Evolutionary conservation across 2,329 filamentous ascomycete species (phyloP).

Genomic region (Alternaria triticina): DNA sequence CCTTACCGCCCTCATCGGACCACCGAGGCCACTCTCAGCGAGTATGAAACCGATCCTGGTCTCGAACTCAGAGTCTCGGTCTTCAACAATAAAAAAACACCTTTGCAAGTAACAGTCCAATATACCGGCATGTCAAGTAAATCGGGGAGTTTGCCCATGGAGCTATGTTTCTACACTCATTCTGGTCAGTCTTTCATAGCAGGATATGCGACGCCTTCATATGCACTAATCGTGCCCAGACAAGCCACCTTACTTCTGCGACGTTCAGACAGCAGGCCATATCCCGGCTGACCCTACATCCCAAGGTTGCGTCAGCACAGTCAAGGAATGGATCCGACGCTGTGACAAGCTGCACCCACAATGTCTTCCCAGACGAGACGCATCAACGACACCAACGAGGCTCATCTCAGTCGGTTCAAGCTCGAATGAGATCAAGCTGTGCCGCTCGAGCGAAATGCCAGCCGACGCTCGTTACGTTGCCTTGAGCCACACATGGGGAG

Average conservation of each 20-base stretch:
- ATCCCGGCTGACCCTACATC: not conserved
- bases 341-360: not conserved
- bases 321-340: accelerated
- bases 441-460: not conserved
- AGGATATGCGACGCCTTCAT: too few species aligned
- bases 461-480: not conserved
- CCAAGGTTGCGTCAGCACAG: accelerated
- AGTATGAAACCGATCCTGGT: not conserved
- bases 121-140: not conserved
- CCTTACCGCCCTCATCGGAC: not conserved
- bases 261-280: not conserved
- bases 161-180: not conserved
- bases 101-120: accelerated
- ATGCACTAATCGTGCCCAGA: not conserved
- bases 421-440: not conserved
- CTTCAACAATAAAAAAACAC: not conserved
- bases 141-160: not conserved
- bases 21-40: not conserved
- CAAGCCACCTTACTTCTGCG: not conserved
- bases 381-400: not conserved
- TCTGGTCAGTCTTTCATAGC: too few species aligned
- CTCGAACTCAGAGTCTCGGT: too few species aligned
- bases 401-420: not conserved
- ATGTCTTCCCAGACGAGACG: accelerated
- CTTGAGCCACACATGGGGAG: not conserved